A percentile compares a stretch with the other conserved stretches of the same genome.
Conservation (phyloP, 371 early-diverging fungal genomes). For the Mortierella sp. region DNA sequence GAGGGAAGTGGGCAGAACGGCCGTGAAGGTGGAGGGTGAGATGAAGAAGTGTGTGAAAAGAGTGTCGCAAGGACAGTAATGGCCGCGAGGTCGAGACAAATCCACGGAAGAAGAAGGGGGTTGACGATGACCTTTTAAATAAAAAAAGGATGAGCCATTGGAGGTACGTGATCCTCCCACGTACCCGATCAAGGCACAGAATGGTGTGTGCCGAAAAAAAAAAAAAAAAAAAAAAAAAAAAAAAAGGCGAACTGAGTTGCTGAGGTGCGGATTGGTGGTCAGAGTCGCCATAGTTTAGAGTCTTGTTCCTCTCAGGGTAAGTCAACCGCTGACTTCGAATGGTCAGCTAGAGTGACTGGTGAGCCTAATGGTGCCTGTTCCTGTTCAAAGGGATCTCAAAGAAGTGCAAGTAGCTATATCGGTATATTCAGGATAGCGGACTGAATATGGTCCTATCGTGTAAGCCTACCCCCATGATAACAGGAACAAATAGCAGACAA, state of each 20-base stretch:
- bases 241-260: not conserved
- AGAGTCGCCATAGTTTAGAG: not conserved
- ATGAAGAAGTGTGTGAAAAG: not conserved
- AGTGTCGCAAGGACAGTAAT: too few relatives aligned
- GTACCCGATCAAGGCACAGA: too few relatives aligned
- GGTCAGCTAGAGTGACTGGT: not conserved
- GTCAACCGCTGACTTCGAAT: constrained; percentile 15
- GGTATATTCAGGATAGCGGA: not conserved
- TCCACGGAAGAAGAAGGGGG: not conserved
- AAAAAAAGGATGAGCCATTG: not conserved
- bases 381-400: not conserved
- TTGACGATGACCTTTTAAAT: not conserved
- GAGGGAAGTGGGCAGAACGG: not conserved
- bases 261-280: constrained; percentile 8
- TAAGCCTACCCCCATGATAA: not conserved
- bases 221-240: not conserved
- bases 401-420: not conserved
- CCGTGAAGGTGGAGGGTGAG: not conserved
- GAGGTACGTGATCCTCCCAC: too few relatives aligned
- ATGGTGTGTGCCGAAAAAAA: not conserved
- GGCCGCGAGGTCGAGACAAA: too few relatives aligned
- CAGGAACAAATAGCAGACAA: not conserved
- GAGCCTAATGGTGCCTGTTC: not conserved
- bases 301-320: constrained; percentile 4
- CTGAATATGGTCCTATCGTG: not conserved